Evolutionary conservation across 2,329 filamentous ascomycete genomes (phyloP), one percentile per base, ranked within the genome.

Genomic region (Pseudogymnoascus sp.): DNA sequence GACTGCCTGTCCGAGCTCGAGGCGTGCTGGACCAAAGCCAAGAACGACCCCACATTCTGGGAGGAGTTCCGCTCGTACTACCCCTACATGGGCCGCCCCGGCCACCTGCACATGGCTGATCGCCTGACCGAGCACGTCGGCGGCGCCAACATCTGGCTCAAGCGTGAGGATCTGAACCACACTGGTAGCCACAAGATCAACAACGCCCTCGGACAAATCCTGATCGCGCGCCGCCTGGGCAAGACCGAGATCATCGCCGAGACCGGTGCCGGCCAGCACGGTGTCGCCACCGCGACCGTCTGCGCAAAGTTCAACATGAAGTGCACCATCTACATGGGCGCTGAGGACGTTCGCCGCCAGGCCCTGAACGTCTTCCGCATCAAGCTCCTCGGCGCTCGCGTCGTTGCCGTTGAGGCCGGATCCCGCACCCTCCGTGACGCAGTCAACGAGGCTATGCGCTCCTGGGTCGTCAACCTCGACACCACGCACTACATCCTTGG

Each of bases 101-200:
- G 93, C 60, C 92, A 93, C 68, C 80, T 99, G 60, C 94, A 99
- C 77, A 78, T 92, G 60, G 94, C 94, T 1, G 87, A 94, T 68
- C 87, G 92, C 60, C 79, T 99, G 67, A 97, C 93, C 0, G 88
- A 95, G 72, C 80, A 93, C 70, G 92, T 90, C 58, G 91, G 92
- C 25, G 94, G 94, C 64, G 93, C 94, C 58, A 96, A 92, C 72
- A 96, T 99, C 78, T 99, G 93, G 88, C 79, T 99, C 68, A 99
- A 99, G 83, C 86, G 94, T 69, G 94, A 99, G 77, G 94, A 99
- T 74, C 80, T 97, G 62, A 97, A 97, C 77, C 94, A 99, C 74
- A 97, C 94, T 7, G 94, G 94, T 67, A 95, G 90, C 65, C 94
- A 99, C 82, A 99, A 99, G 83, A 97, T 99, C 81, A 99, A 99